Base-by-base conservation (phyloP, 768 basidiomycete species). In the Gloeophyllum trabeum region DNA sequence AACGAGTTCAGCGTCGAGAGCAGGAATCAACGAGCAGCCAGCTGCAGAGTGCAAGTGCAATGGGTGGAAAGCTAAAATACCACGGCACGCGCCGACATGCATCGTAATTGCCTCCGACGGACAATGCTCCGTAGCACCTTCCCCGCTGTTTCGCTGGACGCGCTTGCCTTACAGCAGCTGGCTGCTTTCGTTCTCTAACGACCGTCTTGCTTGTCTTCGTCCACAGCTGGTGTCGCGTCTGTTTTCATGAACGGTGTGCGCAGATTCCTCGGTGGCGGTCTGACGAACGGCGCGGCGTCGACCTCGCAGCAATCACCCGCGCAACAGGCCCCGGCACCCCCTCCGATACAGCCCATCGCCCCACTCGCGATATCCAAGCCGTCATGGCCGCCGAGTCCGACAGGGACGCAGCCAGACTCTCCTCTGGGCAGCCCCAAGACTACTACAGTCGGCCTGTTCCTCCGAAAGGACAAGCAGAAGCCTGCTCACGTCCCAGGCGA, bases 181-280 rank as follows among this genome's bases (percentile, higher is more conserved):
- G 16, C 28, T 32, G 28, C 16, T 32, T 32, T 16, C 10, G 10
- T 10, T 32, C 16, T 32, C 28, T 32, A 32, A 32, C 16, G 10
- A 16, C 28, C 16, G 16, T 32, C 16, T 16, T 32, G 16, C 10
- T 16, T 32, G 10, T 32, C 16, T 32, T 10, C 10, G 28, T 16
- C 28, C 28, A n/a, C n/a, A n/a, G n/a, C n/a, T n/a, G n/a, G n/a
- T n/a, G n/a, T n/a, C n/a, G n/a, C n/a, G n/a, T n/a, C n/a, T n/a
- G n/a, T n/a, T n/a, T n/a, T n/a, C n/a, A 82, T 83, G 81, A 79
- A 82, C 70, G 78, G 79, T 53, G 78, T 82, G 48, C 79, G 78
- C 51, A 72, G 76, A 62, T 67, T 82, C 50, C 69, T 81, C 43
- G 67, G 63, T 37, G 63, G 61, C 45, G 69, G 67, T 43, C 65